A percentile compares a stretch with the other conserved stretches of the same genome.
Evolutionary conservation across 2,329 filamentous ascomycete genomes (phyloP).

Genomic region (Leptographium lundbergii): DNA sequence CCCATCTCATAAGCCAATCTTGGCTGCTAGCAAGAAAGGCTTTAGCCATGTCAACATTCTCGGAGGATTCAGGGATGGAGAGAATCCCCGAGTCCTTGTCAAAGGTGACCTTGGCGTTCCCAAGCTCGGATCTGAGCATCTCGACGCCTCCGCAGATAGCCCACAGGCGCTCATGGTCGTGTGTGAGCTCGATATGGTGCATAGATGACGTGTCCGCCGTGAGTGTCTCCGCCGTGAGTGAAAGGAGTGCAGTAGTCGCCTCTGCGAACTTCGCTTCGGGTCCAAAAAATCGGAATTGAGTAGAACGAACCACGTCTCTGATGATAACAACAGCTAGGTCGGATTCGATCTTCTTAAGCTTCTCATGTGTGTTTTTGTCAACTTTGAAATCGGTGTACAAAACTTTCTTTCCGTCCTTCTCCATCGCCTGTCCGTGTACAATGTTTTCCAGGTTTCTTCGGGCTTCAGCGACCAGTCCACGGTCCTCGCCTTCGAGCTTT

Average conservation of each 20-base stretch:
- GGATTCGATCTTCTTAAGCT: background rate
- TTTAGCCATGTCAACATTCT: background rate
- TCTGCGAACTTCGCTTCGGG: constrained; percentile 1
- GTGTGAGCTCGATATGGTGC: background rate
- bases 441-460: constrained; percentile 20
- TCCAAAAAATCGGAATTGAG: constrained; percentile 19
- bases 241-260: constrained; percentile 8
- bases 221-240: constrained; percentile 1
- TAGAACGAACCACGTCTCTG: constrained; percentile 17
- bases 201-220: no score
- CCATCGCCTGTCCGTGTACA: constrained; percentile 19
- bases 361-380: background rate
- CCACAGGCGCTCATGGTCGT: background rate
- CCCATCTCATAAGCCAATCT: background rate
- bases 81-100: background rate
- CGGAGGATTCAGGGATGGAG: background rate
- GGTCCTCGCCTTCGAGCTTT: constrained; percentile 23
- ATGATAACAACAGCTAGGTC: constrained; percentile 16
- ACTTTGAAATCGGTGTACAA: constrained; percentile 16
- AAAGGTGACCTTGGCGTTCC: background rate
- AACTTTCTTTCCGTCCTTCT: constrained; percentile 14
- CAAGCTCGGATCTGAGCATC: background rate
- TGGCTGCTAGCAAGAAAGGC: background rate
- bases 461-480: constrained; percentile 18
- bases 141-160: background rate